phyloP scores from a whole-genome alignment of 495 filamentous ascomycete genomes.

The Collariella sp. region DNA sequence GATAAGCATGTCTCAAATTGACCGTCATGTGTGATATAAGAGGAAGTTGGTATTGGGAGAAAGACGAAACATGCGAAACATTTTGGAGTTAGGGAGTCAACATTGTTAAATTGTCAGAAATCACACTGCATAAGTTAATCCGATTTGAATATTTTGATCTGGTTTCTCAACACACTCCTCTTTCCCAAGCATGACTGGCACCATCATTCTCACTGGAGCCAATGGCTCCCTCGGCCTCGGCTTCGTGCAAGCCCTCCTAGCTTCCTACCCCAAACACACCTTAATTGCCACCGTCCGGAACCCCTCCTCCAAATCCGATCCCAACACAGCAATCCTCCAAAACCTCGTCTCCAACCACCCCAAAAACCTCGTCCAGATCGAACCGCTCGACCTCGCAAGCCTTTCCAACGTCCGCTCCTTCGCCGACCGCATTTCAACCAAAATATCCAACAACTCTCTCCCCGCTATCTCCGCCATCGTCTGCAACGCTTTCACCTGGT shows the following conservation, averaged over 20 bases:
- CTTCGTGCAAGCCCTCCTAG: not conserved
- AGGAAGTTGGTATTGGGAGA: too few species aligned
- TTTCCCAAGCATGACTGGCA: not conserved
- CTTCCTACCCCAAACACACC: not conserved
- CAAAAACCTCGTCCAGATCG: not conserved
- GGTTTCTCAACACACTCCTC: too few species aligned
- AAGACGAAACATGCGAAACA: too few species aligned
- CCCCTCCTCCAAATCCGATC: not conserved
- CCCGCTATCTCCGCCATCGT: not conserved
- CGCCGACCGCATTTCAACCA: not conserved
- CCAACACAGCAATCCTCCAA: not conserved
- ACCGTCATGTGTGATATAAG: too few species aligned
- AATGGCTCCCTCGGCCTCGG: not conserved
- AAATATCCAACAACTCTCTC: not conserved
- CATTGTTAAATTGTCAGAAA: too few species aligned
- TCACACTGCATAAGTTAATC: too few species aligned
- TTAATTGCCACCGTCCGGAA: not conserved
- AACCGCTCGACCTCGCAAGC: not conserved
- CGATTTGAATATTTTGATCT: too few species aligned
- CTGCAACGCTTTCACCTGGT: not conserved
- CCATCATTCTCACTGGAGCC: not conserved
- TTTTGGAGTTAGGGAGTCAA: too few species aligned
- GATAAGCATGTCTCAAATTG: too few species aligned
- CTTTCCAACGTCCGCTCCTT: not conserved
- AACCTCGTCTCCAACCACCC: not conserved